phyloP scores from a whole-genome alignment of 176 grass and related monocot species.

The bread wheat (Triticum aestivum) region IWGSC_CS_RefSeq_v2.1 NC_057795.1:34034185-34034684 shows the following conservation, averaged over 20 bases:
- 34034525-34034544: background rate
- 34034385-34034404: background rate
- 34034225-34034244: background rate
- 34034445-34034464: background rate
- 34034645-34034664: slow-evolving; percentile 10
- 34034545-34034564: background rate
- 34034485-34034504: background rate
- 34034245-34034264: background rate
- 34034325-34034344: no score
- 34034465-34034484: no score
- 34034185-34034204: background rate
- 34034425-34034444: background rate
- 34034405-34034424: background rate
- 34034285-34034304: slow-evolving; percentile 2
- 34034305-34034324: background rate
- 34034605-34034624: background rate
- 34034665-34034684: slow-evolving; percentile 41
- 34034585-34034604: background rate
- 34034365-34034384: background rate
- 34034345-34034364: background rate
- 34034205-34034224: background rate
- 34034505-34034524: background rate
- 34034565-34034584: background rate
- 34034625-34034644: background rate
- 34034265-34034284: background rate